Conservation (phyloP, 495 filamentous ascomycete genomes). For the Jackrogersella minutella region DNA sequence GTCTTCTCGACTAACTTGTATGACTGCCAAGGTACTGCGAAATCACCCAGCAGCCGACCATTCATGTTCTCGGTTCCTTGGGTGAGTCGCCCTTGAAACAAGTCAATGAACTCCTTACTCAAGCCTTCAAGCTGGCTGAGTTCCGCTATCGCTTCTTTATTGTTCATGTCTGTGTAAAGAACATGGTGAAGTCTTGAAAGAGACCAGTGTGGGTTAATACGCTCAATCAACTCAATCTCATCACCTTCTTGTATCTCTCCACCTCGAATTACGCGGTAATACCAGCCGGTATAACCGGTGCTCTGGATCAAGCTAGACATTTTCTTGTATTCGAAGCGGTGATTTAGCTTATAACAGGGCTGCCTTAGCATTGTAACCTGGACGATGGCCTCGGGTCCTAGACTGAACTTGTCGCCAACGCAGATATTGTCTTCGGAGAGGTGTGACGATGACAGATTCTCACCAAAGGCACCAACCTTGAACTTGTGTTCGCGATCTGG, state of each 20-base stretch:
- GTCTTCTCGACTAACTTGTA: slow-evolving; percentile 41
- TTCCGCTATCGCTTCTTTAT: slow-evolving; percentile 47
- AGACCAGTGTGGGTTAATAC: slow-evolving; percentile 53
- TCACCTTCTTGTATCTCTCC: slow-evolving; percentile 51
- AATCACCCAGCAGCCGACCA: slow-evolving; percentile 26
- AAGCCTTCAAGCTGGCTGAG: slow-evolving; percentile 48
- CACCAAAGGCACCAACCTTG: slow-evolving; percentile 55
- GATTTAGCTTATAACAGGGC: slow-evolving; percentile 53
- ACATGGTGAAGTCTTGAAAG: slow-evolving; percentile 52
- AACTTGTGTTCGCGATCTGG: slow-evolving; percentile 47
- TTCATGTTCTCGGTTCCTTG: slow-evolving; percentile 41
- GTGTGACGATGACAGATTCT: slow-evolving; percentile 50
- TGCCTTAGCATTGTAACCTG: slow-evolving; percentile 51
- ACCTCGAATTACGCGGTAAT: slow-evolving; percentile 52
- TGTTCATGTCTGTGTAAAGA: slow-evolving; percentile 49
- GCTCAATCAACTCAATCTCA: slow-evolving; percentile 48
- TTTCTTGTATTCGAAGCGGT: slow-evolving; percentile 50
- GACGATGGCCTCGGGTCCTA: slow-evolving; percentile 42
- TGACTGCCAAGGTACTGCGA: slow-evolving; percentile 34
- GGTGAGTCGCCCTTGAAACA: slow-evolving; percentile 34
- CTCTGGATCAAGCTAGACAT: slow-evolving; percentile 52
- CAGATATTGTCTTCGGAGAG: slow-evolving; percentile 56
- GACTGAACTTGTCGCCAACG: slow-evolving; percentile 54
- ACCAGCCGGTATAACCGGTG: slow-evolving; percentile 54
- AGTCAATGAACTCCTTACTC: slow-evolving; percentile 41